Evolutionary conservation across 352 stramenopile genomes (phyloP), one percentile per base, ranked within the genome.

Genomic region (Hyaloperonospora brassicae): DNA sequence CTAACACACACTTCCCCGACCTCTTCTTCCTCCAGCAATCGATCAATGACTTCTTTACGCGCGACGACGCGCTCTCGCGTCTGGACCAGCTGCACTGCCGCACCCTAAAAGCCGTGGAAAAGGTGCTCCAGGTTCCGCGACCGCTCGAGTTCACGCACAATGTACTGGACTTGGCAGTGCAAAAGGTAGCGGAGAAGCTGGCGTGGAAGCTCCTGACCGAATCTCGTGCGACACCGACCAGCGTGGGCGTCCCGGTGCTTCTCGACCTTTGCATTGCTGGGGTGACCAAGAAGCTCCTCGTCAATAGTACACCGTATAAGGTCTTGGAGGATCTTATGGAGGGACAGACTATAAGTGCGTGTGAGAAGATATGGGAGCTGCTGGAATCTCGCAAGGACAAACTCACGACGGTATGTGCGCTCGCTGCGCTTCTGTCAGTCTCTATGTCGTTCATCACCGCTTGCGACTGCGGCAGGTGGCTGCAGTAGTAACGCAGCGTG

Each of bases 271-370:
- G 81, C 45, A 92, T 92, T 52, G 72, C 73, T 11, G 84, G 84
- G n/a, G 83, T 89, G 24, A 65, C 55, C 25, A 66, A 67, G n/a
- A 72, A 84, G 9, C 74, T 76, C 36, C 53, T 94, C 45, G 51
- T 85, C 35, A 80, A 76, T 57, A 86, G 70, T 60, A 79, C 82
- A 22, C 80, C 84, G 11, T 94, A 94, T 67, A 88, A 89, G 52
- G 66, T 94, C 41, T 69, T 94, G 24, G 84, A 92, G 45, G 80
- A 94, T 60, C 63, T 94, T 31, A 89, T 92, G 79, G 84, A 94
- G 46, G 76, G 79, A 2, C 84, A 94, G 59, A 92, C 81, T 21
- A 89, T 94, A 57, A 75, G 57, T 59, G 87, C 76, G n/a, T 94
- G 84, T 54, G 84, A 94, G 61, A 82, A 84, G 52, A 61, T 94